A percentile compares a stretch with the other conserved stretches of the same genome.
phyloP scores from a whole-genome alignment of 345 rosid species.

The Rhodamnia argentea region DNA sequence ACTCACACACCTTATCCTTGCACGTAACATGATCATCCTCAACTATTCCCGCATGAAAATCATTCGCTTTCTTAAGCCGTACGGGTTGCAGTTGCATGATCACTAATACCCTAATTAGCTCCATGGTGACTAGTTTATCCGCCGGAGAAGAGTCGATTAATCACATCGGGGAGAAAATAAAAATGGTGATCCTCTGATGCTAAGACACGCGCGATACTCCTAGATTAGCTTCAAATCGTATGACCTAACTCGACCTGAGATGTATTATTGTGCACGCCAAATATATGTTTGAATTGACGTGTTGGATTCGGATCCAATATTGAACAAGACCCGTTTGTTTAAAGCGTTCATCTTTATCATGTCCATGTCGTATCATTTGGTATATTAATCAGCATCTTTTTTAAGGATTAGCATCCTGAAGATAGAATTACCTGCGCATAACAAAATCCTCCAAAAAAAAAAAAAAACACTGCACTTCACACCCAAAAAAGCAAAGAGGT shows the following conservation, averaged over 20 bases:
- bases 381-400: neutral
- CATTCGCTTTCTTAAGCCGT: neutral
- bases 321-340: neutral
- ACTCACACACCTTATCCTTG: neutral
- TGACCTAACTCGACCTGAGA: rapidly evolving
- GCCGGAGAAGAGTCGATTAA: neutral
- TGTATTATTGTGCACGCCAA: rapidly evolving
- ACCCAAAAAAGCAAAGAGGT: neutral
- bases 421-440: neutral
- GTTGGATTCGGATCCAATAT: neutral
- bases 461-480: neutral
- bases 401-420: neutral
- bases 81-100: neutral
- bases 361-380: neutral
- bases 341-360: neutral
- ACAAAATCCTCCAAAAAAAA: neutral
- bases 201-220: neutral
- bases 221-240: neutral
- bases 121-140: neutral
- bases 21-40: neutral
- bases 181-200: neutral
- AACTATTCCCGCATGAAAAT: neutral
- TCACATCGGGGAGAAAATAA: neutral
- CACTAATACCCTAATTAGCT: neutral
- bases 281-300: neutral